phyloP scores from a whole-genome alignment of 805 yeast genomes.

The Candida vartiovaarae region DNA sequence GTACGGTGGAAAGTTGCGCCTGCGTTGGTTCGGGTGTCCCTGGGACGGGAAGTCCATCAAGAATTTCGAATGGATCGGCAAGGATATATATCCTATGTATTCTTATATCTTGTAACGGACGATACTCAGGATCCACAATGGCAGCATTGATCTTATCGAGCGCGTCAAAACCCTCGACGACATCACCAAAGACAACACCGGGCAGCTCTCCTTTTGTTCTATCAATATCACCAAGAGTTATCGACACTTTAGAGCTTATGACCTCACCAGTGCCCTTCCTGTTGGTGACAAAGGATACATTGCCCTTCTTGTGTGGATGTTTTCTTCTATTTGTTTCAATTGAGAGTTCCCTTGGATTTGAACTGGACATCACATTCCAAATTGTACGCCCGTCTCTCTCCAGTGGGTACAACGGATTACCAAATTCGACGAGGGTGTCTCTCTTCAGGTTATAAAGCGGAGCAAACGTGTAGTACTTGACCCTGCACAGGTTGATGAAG shows the following conservation, averaged over 20 bases:
- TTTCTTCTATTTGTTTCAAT: constrained; percentile 17
- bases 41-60: constrained; percentile 19
- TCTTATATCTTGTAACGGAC: constrained; percentile 44
- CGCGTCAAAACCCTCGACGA: constrained; percentile 43
- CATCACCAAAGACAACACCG: constrained; percentile 38
- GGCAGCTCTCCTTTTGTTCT: constrained; percentile 10
- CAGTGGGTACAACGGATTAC: constrained; percentile 41
- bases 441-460: constrained; percentile 40
- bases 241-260: constrained; percentile 31
- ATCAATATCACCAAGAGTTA: constrained; percentile 29
- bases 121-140: constrained; percentile 29
- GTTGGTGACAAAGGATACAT: constrained; percentile 26
- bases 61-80: constrained; percentile 46
- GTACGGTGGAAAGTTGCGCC: constrained; percentile 27
- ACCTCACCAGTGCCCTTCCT: constrained; percentile 2
- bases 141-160: constrained; percentile 37
- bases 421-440: constrained; percentile 35
- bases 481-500: constrained; percentile 48
- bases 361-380: constrained; percentile 25
- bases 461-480: constrained; percentile 43
- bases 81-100: constrained; percentile 44
- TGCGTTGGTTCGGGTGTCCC: constrained; percentile 32
- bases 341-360: constrained; percentile 11
- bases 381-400: constrained; percentile 26
- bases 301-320: constrained; percentile 26